Evolutionary conservation across 108 stramenopile genomes (phyloP).

Genomic region (Nitzschia sp.): DNA sequence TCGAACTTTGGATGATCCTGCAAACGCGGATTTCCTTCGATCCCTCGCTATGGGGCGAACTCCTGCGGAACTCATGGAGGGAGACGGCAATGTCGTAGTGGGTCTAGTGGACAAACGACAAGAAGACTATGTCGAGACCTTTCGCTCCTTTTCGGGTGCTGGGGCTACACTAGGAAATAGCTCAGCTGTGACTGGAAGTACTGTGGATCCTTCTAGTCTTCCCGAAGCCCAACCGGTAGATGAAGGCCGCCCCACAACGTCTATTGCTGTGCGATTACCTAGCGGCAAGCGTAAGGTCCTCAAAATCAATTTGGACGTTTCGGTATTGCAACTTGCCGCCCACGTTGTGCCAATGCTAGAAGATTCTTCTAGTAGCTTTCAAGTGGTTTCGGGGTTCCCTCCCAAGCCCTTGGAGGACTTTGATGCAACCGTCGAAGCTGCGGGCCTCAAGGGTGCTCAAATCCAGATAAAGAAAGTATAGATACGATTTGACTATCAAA

Average conservation of each 20-base stretch:
- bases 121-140: conserved; percentile 76
- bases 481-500: background rate
- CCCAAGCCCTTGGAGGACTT: conserved; percentile 65
- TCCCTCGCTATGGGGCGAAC: conserved; percentile 77
- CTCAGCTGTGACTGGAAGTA: conserved; percentile 23
- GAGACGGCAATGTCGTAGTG: conserved; percentile 59
- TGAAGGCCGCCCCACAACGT: conserved; percentile 50
- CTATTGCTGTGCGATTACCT: conserved; percentile 70
- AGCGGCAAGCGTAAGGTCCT: conserved; percentile 72
- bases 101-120: conserved; percentile 78
- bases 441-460: conserved; percentile 78
- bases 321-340: conserved; percentile 56
- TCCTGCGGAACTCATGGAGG: conserved; percentile 61
- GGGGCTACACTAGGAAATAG: conserved; percentile 32
- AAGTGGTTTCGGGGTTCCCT: conserved; percentile 74
- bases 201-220: conserved; percentile 41
- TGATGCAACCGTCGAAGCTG: conserved; percentile 55
- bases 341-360: conserved; percentile 34
- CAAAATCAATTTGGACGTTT: conserved; percentile 45
- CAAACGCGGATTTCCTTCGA: conserved; percentile 85
- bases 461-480: conserved; percentile 53
- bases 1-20: conserved; percentile 86
- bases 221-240: conserved; percentile 35
- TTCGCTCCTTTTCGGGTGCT: conserved; percentile 57
- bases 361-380: conserved; percentile 34